Evolutionary conservation across 2,329 filamentous ascomycete species (phyloP).

Genomic region (Penicillium sp.): DNA sequence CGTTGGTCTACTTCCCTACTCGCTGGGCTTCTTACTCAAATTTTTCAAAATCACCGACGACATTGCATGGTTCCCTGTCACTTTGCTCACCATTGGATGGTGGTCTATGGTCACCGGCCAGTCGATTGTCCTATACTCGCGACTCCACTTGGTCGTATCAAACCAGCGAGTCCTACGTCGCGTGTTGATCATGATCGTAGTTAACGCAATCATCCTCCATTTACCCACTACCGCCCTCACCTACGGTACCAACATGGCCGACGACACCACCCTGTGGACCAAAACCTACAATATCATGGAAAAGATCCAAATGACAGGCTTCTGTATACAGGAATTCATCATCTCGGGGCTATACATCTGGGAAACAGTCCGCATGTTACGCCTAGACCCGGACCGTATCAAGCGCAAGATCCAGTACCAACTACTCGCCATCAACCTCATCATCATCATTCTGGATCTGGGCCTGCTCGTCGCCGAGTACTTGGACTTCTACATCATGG

Average conservation of each 20-base stretch:
- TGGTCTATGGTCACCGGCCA: constrained; percentile 44
- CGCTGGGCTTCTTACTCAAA: constrained; percentile 42
- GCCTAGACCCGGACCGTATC: constrained; percentile 36
- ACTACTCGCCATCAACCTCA: constrained; percentile 42
- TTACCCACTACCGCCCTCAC: constrained; percentile 41
- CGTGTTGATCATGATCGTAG: constrained; percentile 41
- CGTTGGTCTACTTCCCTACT: constrained; percentile 39
- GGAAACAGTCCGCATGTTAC: constrained; percentile 47
- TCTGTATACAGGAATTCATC: constrained; percentile 49
- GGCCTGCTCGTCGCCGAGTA: constrained; percentile 39
- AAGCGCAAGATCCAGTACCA: constrained; percentile 43
- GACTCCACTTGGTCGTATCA: constrained; percentile 41
- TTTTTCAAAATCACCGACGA: constrained; percentile 35
- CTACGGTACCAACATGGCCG: constrained; percentile 36
- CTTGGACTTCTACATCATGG: constrained; percentile 39
- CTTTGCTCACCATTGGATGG: constrained; percentile 41
- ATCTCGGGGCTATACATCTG: constrained; percentile 48
- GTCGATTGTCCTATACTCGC: constrained; percentile 43
- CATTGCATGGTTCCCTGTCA: constrained; percentile 32
- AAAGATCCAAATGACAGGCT: constrained; percentile 49
- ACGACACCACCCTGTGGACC: constrained; percentile 20
- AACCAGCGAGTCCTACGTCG: constrained; percentile 34
- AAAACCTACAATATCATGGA: constrained; percentile 43
- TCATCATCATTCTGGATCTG: constrained; percentile 42
- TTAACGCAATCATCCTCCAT: constrained; percentile 39